Percentiles rank a stretch among this genome's conserved stretches.
Evolutionary conservation across 768 basidiomycete genomes (phyloP).

Genomic region (Mycena crocata): DNA sequence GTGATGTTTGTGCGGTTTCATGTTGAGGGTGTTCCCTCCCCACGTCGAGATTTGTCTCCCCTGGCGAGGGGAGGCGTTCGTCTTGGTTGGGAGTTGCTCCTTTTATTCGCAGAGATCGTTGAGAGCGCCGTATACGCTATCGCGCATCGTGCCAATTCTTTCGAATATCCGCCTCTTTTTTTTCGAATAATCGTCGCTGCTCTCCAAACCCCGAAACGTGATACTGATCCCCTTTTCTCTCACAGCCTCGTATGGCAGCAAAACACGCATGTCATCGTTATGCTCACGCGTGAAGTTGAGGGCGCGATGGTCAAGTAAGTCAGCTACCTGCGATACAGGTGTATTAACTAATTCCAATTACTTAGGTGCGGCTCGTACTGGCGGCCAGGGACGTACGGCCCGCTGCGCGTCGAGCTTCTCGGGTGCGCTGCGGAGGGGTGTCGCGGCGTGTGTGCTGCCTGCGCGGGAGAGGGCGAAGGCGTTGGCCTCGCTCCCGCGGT

Average conservation of each 20-base stretch:
- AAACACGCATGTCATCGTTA: conserved; percentile 93
- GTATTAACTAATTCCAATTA: too few species aligned
- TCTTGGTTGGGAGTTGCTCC: too few species aligned
- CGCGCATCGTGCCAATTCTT: too few species aligned
- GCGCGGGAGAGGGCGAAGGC: conserved; percentile 33
- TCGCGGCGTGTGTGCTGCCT: conserved; percentile 19
- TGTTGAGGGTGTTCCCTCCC: too few species aligned
- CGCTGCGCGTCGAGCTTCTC: conserved; percentile 66
- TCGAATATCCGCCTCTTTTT: not conserved
- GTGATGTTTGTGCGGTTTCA: not conserved
- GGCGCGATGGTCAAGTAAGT: conserved; percentile 88
- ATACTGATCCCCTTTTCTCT: not conserved
- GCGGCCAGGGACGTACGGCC: conserved; percentile 76
- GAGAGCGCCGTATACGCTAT: too few species aligned
- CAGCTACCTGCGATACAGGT: too few species aligned
- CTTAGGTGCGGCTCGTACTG: conserved; percentile 96
- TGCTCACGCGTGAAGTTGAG: conserved; percentile 95
- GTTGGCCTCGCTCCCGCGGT: not conserved
- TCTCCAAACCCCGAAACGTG: not conserved
- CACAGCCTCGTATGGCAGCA: conserved; percentile 91
- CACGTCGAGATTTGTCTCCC: too few species aligned
- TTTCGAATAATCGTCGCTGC: not conserved
- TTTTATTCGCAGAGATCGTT: too few species aligned
- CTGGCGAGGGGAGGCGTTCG: too few species aligned
- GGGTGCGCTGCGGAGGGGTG: conserved; percentile 37